Conservation (phyloP, 371 early-diverging fungal genomes). For the Blastocladiella emersonii region DNA sequence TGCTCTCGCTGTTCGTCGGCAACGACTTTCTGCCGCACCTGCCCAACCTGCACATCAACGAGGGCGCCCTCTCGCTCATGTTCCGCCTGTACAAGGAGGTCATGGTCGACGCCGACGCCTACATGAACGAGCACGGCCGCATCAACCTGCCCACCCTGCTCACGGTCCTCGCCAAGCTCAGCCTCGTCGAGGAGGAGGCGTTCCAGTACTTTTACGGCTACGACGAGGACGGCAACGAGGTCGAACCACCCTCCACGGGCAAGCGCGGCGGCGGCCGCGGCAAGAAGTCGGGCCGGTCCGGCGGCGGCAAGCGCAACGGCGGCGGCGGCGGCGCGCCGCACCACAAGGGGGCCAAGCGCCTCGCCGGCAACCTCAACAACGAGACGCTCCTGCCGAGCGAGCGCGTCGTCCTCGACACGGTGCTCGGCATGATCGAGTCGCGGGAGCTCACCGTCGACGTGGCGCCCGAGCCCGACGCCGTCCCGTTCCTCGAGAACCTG, state of each 20-base stretch:
- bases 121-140: conserved; percentile 41
- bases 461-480: conserved; percentile 20
- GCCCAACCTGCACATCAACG: conserved; percentile 93
- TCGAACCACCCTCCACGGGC: not conserved
- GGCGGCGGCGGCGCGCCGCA: not conserved
- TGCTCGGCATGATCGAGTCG: conserved; percentile 7
- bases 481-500: conserved; percentile 7
- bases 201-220: not conserved
- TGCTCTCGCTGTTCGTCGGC: conserved; percentile 98
- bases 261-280: not conserved
- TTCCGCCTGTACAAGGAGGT: conserved; percentile 73
- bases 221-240: not conserved
- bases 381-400: not conserved
- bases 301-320: not conserved
- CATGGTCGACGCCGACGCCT: conserved; percentile 61
- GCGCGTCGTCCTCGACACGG: no score
- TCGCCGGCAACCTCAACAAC: not conserved
- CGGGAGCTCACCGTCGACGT: conserved; percentile 5
- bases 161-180: not conserved
- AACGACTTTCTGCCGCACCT: conserved; percentile 99
- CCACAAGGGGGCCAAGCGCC: not conserved
- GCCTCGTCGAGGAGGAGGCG: not conserved
- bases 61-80: conserved; percentile 88
- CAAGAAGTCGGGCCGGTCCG: not conserved
- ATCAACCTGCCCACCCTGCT: not conserved